Base-by-base conservation (phyloP, 1,284 basidiomycete species). In the Volvariella surrecta region DNA sequence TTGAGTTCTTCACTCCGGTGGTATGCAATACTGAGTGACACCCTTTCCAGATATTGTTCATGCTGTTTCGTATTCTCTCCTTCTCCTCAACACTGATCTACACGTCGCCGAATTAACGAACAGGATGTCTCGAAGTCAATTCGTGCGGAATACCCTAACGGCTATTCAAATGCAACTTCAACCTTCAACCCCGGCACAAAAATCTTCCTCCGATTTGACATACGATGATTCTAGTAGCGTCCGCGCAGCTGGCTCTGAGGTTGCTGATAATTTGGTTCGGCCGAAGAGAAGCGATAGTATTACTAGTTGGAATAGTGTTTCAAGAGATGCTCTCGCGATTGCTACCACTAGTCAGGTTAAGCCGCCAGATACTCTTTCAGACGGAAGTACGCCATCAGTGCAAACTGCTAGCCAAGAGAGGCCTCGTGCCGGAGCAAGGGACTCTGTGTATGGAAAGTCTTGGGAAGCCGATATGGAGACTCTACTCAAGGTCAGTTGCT, bases 1-100 rank as follows among this genome's bases (percentile, higher is more conserved):
- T 37, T 28, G 24, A 28, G 11, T 11, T 28, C 6, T 30, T 35
- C 21, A 13, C 4, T 47, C 35, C 28, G n/a, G n/a, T 45, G 40
- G 15, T 15, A 31, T 39, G 42, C 17, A 16, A 48, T 44, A 47
- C 18, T n/a, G n/a, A n/a, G n/a, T n/a, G 21, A 19, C 39, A 32
- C 37, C 34, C 3, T 39, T 35, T 21, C 18, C 52, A 84, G 92
- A 89, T 50, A 80, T 96, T 50, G 87, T 99, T 8, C 95, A 99
- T 55, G 88, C 89, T 2, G 84, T 95, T 28, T 76, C 91, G 0
- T 99, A 95, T 55, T 96, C 95, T 1, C 74, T 99, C 40, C 70
- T 99, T 1, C 73, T 99, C 35, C 78, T 99, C 47, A 99, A 99
- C 63, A 99, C 95, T 18, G 95, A 99, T 61, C 73, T 99, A 15